Evolutionary conservation across 2,329 filamentous ascomycete genomes (phyloP), one percentile per base, ranked within the genome.

Genomic region (Claviceps monticola): DNA sequence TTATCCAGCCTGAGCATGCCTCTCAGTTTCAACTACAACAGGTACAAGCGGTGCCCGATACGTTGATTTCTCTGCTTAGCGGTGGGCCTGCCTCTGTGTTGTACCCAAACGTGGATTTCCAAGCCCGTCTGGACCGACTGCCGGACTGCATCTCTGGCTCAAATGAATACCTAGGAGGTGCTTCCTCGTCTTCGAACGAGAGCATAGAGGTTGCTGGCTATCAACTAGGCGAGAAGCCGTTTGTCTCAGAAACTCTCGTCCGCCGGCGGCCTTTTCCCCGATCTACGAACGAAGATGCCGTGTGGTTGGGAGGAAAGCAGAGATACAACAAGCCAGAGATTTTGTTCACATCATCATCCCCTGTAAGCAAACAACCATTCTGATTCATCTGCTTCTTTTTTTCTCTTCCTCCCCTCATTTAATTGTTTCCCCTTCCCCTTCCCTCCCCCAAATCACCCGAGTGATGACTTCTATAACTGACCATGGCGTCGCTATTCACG

Each of bases 41-140:
- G 9, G 19, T 38, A 29, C 26, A 29, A 9, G 7, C 26, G 13
- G 9, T 36, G 4, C 26, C 48, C n/a, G 39, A 44, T 2, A 13
- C 41, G 17, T 44, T 41, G 19, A n/a, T 36, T 17, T 34, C 38
- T 36, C 48, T 16, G 2, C 5, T 7, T 26, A n/a, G 23, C 48
- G 19, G 16, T 29, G 51, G 50, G 44, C 21, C 42, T 29, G 29
- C 34, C 36, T 29, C 43, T 8, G 5, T n/a, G 23, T 26, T 36
- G 23, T 41, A 44, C 8, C 39, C 51, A 26, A 41, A 48, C 34
- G 11, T 34, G 13, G 48, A 53, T 14, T 45, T 53, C 21, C 44
- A 39, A n/a, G 39, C 38, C 21, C 51, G 48, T 23, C 51, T 53
- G 5, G 44, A 44, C 39, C 44, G 44, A 39, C 9, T 53, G 39